Percentiles rank a stretch among this genome's conserved stretches.
These are phyloP conservation scores for Xylaria grammica DNA, from an alignment of 495 filamentous ascomycete genomes.

Conservation along the genomic window DNA sequence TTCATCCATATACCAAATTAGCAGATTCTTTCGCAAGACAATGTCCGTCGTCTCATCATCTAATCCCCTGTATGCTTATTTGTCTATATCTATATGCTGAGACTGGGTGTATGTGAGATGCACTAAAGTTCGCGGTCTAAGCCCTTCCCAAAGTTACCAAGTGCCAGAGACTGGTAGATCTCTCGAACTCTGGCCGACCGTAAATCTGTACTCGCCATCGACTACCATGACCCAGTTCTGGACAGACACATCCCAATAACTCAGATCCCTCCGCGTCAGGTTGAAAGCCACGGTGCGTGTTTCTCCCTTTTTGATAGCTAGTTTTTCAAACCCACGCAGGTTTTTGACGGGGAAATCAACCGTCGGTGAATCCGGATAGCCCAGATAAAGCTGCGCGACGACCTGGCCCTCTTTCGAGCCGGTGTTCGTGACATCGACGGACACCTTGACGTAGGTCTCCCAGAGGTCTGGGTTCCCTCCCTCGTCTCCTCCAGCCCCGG, in stretches of 20 bases:
- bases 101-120: too few relatives aligned
- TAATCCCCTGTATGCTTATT: too few relatives aligned
- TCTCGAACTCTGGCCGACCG: constrained; percentile 52
- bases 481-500: constrained; percentile 75
- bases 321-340: constrained; percentile 82
- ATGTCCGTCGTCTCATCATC: too few relatives aligned
- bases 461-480: constrained; percentile 89
- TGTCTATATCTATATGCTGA: too few relatives aligned
- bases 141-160: constrained; percentile 43
- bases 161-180: constrained; percentile 37
- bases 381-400: constrained; percentile 85
- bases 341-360: constrained; percentile 79
- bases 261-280: constrained; percentile 75
- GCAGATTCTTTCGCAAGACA: too few relatives aligned
- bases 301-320: constrained; percentile 63
- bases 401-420: constrained; percentile 68
- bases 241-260: constrained; percentile 76
- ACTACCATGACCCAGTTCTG: constrained; percentile 84
- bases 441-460: constrained; percentile 65
- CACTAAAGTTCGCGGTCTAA: too few relatives aligned
- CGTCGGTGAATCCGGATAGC: constrained; percentile 67
- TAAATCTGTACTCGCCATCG: constrained; percentile 52
- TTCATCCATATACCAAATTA: too few relatives aligned
- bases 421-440: constrained; percentile 72
- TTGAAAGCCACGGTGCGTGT: constrained; percentile 65